A percentile compares a stretch with the other conserved stretches of the same genome.
These are phyloP conservation scores for Rubia tinctorum DNA, from an alignment of 305 asterid genomes.

Conservation along the genomic window DNA sequence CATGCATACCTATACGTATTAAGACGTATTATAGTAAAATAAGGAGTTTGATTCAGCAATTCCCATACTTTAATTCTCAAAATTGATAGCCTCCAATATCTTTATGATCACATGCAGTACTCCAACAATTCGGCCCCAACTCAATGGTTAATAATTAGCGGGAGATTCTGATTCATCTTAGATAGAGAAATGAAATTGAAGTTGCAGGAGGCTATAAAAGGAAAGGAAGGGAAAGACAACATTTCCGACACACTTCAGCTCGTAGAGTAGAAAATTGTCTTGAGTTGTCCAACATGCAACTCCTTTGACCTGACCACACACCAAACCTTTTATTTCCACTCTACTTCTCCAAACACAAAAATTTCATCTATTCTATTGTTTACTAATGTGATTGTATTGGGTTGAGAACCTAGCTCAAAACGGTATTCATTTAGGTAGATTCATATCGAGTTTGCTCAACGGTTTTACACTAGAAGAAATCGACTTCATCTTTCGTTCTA, in stretches of 20 bases:
- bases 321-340: not conserved
- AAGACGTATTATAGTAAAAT: too few relatives aligned
- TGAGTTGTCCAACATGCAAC: constrained; percentile 1
- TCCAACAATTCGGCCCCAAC: not conserved
- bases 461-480: too few relatives aligned
- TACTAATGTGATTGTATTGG: too few relatives aligned
- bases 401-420: too few relatives aligned
- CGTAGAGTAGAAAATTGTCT: not conserved
- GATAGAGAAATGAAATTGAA: not conserved
- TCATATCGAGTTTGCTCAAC: too few relatives aligned
- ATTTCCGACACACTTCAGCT: not conserved
- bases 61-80: not conserved
- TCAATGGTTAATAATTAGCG: not conserved
- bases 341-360: not conserved
- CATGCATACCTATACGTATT: too few relatives aligned
- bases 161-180: constrained; percentile 5
- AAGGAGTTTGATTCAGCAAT: too few relatives aligned
- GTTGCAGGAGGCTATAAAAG: not conserved
- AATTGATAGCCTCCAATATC: not conserved
- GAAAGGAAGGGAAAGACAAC: constrained; percentile 2
- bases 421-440: too few relatives aligned
- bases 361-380: too few relatives aligned
- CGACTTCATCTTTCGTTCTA: too few relatives aligned
- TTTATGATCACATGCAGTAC: not conserved
- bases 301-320: not conserved